A percentile compares a stretch with the other conserved stretches of the same genome.
Conservation (phyloP, 2,329 filamentous ascomycete species). For the Aspergillus versicolor region DNA sequence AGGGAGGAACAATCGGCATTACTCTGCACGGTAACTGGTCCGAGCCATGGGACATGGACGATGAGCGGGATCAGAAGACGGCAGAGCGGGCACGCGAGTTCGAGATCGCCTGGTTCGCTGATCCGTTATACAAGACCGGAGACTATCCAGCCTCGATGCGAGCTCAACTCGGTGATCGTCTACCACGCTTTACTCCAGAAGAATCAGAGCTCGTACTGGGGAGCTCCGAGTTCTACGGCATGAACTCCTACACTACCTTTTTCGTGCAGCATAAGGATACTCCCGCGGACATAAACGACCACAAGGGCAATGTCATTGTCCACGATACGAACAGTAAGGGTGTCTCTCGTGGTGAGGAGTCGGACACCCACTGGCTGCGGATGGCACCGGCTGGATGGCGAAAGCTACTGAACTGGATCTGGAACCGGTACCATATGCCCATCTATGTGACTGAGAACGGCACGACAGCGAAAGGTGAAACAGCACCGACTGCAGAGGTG, state of each 20-base stretch:
- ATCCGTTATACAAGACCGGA: constrained; percentile 72
- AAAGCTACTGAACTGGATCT: constrained; percentile 69
- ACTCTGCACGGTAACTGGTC: constrained; percentile 75
- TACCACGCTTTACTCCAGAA: constrained; percentile 69
- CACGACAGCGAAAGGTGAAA: constrained; percentile 75
- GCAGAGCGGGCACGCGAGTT: constrained; percentile 77
- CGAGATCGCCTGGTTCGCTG: constrained; percentile 77
- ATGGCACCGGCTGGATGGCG: constrained; percentile 71
- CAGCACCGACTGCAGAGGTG: constrained; percentile 65
- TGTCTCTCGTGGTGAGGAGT: constrained; percentile 72
- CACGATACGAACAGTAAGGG: constrained; percentile 67
- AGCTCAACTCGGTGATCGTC: constrained; percentile 71
- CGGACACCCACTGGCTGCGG: constrained; percentile 73
- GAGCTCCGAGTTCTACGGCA: constrained; percentile 83
- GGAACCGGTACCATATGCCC: constrained; percentile 68
- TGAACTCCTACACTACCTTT: constrained; percentile 85
- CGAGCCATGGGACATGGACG: constrained; percentile 73
- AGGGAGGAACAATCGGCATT: constrained; percentile 74
- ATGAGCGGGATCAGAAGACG: constrained; percentile 69
- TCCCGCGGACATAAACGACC: constrained; percentile 57
- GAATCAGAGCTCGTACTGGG: constrained; percentile 69
- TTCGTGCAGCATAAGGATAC: constrained; percentile 70
- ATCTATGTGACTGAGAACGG: constrained; percentile 86
- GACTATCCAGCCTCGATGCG: constrained; percentile 77
- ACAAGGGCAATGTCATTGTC: constrained; percentile 69